Conservation (phyloP, 345 rosid species). For the Camelina laxa region DNA sequence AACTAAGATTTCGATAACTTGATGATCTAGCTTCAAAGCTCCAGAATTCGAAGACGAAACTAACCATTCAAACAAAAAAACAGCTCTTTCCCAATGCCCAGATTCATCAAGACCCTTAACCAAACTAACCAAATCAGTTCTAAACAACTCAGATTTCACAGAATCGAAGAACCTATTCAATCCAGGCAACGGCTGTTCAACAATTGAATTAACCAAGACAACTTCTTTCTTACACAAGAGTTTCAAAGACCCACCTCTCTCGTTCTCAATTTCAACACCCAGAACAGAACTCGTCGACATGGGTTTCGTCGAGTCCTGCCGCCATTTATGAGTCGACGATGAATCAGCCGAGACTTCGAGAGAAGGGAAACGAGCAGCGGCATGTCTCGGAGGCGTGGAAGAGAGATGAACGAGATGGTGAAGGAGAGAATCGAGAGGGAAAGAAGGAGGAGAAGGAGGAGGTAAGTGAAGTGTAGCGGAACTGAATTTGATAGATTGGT, state of each 20-base stretch:
- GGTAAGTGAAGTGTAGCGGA: slow-evolving; percentile 66
- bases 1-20: slow-evolving; percentile 62
- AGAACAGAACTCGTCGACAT: slow-evolving; percentile 42
- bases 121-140: slow-evolving; percentile 64
- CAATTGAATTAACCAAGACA: slow-evolving; percentile 52
- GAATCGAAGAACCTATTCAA: slow-evolving; percentile 63
- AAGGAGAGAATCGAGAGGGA: slow-evolving; percentile 75
- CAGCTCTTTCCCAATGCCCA: slow-evolving; percentile 74
- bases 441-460: slow-evolving; percentile 55
- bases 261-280: slow-evolving; percentile 39
- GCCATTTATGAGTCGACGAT: slow-evolving; percentile 42
- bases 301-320: slow-evolving; percentile 42
- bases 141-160: slow-evolving; percentile 55
- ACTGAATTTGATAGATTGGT: slow-evolving; percentile 60
- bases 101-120: slow-evolving; percentile 69
- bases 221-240: slow-evolving; percentile 60
- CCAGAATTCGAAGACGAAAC: slow-evolving; percentile 43
- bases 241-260: slow-evolving; percentile 48
- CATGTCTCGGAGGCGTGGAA: slow-evolving; percentile 45
- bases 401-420: slow-evolving; percentile 81
- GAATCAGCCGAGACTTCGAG: slow-evolving; percentile 45
- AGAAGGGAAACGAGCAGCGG: slow-evolving; percentile 49
- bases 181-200: slow-evolving; percentile 55
- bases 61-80: slow-evolving; percentile 73
- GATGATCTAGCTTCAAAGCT: slow-evolving; percentile 54